These are phyloP conservation scores for Physaria fendleri DNA, from an alignment of 345 rosid species.

Conservation along the genomic window DNA sequence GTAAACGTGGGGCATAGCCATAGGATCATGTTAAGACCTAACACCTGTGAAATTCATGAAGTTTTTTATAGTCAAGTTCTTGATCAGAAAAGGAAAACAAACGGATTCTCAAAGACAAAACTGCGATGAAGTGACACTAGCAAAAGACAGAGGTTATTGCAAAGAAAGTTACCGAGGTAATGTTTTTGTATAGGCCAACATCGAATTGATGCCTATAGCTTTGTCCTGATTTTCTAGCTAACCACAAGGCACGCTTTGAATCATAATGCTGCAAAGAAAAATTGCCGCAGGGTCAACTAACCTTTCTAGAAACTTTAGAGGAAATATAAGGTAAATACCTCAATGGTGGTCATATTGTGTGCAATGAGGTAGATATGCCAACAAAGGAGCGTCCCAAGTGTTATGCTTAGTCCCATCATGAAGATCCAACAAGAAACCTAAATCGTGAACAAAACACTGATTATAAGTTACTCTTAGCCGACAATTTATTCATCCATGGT, in stretches of 20 bases:
- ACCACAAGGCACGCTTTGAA: slow-evolving; percentile 60
- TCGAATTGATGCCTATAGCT: slow-evolving; percentile 61
- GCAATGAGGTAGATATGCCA: slow-evolving; percentile 76
- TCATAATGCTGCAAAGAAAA: slow-evolving; percentile 51
- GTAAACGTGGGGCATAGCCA: slow-evolving; percentile 71
- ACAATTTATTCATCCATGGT: background rate
- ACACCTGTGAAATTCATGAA: slow-evolving; percentile 44
- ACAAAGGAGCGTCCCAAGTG: slow-evolving; percentile 61
- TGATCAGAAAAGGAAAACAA: background rate
- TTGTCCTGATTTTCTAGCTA: slow-evolving; percentile 86
- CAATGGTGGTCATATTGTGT: slow-evolving; percentile 78
- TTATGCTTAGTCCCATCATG: slow-evolving; percentile 38
- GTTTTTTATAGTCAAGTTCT: background rate
- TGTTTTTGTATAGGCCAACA: slow-evolving; percentile 48
- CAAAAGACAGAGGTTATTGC: background rate
- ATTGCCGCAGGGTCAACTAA: background rate
- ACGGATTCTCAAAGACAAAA: background rate
- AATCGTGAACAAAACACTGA: background rate
- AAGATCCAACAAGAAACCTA: slow-evolving; percentile 48
- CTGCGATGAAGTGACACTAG: background rate
- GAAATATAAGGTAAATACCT: slow-evolving; percentile 35
- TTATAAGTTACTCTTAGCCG: background rate
- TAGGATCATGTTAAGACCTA: slow-evolving; percentile 64
- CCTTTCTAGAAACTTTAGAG: background rate
- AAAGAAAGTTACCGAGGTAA: slow-evolving; percentile 44